phyloP scores from a whole-genome alignment of 495 filamentous ascomycete genomes.

The Bacidia gigantensis region DNA sequence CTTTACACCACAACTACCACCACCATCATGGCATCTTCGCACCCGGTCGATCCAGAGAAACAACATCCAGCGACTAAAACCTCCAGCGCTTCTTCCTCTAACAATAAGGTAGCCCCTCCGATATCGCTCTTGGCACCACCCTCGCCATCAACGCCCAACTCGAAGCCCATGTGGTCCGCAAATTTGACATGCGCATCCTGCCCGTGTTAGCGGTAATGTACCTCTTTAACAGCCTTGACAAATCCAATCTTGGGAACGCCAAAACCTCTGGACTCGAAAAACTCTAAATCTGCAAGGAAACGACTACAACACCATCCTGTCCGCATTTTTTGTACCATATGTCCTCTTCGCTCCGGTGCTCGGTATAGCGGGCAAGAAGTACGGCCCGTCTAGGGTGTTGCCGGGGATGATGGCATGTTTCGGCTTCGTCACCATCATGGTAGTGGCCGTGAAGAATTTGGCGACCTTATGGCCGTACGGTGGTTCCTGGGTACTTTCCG shows the following conservation, averaged over 20 bases:
- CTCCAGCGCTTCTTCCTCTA: no score
- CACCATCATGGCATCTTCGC: no score
- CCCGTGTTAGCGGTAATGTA: slow-evolving; percentile 55
- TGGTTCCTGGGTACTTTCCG: slow-evolving; percentile 59
- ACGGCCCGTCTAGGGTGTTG: slow-evolving; percentile 47
- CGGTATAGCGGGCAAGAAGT: slow-evolving; percentile 56
- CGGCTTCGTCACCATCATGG: slow-evolving; percentile 43
- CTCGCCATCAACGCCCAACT: background rate
- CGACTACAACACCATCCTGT: slow-evolving; percentile 59
- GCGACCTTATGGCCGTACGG: slow-evolving; percentile 49
- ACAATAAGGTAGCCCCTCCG: no score
- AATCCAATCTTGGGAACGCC: slow-evolving; percentile 56
- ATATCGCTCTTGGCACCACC: no score
- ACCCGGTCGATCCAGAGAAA: no score
- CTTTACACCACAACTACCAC: no score
- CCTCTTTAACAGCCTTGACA: slow-evolving; percentile 52
- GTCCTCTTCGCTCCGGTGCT: slow-evolving; percentile 53
- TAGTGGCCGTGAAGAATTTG: slow-evolving; percentile 42
- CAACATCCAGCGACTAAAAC: no score
- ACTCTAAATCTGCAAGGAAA: slow-evolving; percentile 42
- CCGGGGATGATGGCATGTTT: slow-evolving; percentile 56
- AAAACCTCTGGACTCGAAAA: slow-evolving; percentile 47
- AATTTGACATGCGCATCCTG: slow-evolving; percentile 48
- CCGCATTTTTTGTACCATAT: slow-evolving; percentile 69
- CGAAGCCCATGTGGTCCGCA: slow-evolving; percentile 33